Evolutionary conservation across 2,329 filamentous ascomycete genomes (phyloP).

Genomic region (Graphilbum sp.): DNA sequence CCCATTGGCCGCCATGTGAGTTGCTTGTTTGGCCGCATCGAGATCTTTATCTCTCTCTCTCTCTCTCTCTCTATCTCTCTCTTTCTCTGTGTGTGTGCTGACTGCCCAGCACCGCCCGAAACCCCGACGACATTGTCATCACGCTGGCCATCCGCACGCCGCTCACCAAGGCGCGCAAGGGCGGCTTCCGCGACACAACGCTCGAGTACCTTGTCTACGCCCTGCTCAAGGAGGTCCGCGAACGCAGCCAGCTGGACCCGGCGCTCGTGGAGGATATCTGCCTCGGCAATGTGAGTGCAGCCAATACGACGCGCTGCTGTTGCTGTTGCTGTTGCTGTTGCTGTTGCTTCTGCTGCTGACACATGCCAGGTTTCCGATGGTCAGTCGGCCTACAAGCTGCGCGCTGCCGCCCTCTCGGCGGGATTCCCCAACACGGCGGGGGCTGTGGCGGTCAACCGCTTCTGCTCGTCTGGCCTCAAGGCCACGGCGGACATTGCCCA

Average conservation of each 20-base stretch:
- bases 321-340: too few relatives aligned
- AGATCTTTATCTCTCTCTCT: neutral
- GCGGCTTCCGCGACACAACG: constrained; percentile 85
- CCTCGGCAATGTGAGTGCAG: constrained; percentile 63
- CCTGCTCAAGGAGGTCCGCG: constrained; percentile 58
- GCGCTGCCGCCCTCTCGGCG: constrained; percentile 75
- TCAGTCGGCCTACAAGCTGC: constrained; percentile 81
- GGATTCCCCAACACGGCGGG: constrained; percentile 84
- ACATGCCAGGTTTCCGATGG: constrained; percentile 68
- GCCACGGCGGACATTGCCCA: constrained; percentile 90
- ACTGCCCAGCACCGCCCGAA: constrained; percentile 60
- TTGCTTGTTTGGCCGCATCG: constrained; percentile 6
- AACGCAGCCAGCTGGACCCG: constrained; percentile 63
- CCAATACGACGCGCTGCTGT: constrained; percentile 2
- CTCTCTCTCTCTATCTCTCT: neutral
- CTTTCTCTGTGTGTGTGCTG: constrained; percentile 7
- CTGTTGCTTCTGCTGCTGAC: too few relatives aligned
- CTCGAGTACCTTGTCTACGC: constrained; percentile 79
- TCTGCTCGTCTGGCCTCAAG: constrained; percentile 94
- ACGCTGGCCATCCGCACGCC: constrained; percentile 84
- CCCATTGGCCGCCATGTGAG: constrained; percentile 63
- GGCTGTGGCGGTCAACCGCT: constrained; percentile 75
- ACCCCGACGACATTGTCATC: constrained; percentile 91
- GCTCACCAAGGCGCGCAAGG: constrained; percentile 75
- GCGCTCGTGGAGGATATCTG: constrained; percentile 76